Evolutionary conservation across 805 yeast species (phyloP), one percentile per base, ranked within the genome.

Genomic region (Pichia thaimueangensis): DNA sequence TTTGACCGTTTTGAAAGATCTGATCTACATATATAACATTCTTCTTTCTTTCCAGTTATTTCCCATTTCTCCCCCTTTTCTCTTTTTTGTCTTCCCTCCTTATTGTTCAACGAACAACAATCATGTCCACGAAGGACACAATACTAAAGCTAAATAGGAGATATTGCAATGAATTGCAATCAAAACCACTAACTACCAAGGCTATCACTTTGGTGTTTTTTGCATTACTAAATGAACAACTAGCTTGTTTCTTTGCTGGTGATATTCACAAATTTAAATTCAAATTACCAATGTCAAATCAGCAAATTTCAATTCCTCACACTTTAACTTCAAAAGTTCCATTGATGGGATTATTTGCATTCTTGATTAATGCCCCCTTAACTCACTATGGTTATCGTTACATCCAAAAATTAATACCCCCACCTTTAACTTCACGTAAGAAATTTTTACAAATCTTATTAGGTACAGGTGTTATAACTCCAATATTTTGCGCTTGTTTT

Each of bases 101-200:
- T n/a, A n/a, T n/a, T n/a, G n/a, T n/a, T n/a, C n/a, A n/a, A n/a
- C n/a, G n/a, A n/a, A 7, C 19, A 30, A 7, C 27, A 20, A 7
- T 21, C 15, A n/a, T 19, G 28, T 12, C 30, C 9, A 35, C 39
- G 5, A 36, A 10, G 30, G 10, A 15, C 5, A 27, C 9, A 2
- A 7, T 36, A 8, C 9, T 19, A n/a, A 27, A 17, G 5, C 13
- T 32, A 5, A 35, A 37, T 10, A 16, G 12, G 10, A 25, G n/a
- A 9, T 40, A 27, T 16, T 24, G 19, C 28, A 41, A 51, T 2
- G 59, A 63, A 27, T 56, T 80, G 31, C 52, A 59, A 7, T 65
- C 62, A 43, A 65, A 76, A 46, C 87, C 87, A 1, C 57, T 80
- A 11, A 56, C 74, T 36, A 79, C 85, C 37, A 80, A 80, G 53